phyloP scores from a whole-genome alignment of 495 filamentous ascomycete genomes.

The Xylona heveae region DNA sequence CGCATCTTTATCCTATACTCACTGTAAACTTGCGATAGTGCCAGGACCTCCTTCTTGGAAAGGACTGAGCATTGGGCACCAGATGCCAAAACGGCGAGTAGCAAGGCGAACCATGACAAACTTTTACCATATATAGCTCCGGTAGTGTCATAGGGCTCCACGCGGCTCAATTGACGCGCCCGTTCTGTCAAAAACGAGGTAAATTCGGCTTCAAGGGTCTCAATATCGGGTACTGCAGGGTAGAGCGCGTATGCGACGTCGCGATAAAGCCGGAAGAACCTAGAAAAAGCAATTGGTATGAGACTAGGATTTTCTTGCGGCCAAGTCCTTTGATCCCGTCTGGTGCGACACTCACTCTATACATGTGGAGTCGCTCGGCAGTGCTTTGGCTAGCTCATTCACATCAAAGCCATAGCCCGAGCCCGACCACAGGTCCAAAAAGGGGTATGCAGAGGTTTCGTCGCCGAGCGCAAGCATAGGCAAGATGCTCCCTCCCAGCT shows the following conservation, averaged over 20 bases:
- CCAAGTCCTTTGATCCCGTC: not conserved
- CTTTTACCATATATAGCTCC: conserved; percentile 34
- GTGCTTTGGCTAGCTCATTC: conserved; percentile 46
- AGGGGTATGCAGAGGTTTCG: conserved; percentile 61
- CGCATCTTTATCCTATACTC: conserved; percentile 7
- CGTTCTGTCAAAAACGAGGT: conserved; percentile 46
- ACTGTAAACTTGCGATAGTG: conserved; percentile 38
- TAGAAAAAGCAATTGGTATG: conserved; percentile 11
- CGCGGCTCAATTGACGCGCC: conserved; percentile 24
- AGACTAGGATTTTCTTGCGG: not conserved
- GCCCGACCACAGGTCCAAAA: conserved; percentile 39
- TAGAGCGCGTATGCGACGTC: conserved; percentile 62
- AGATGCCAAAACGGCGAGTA: conserved; percentile 62
- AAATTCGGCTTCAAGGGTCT: conserved; percentile 40
- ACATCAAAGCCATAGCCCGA: conserved; percentile 51
- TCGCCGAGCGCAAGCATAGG: conserved; percentile 69
- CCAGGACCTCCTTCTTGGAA: conserved; percentile 32
- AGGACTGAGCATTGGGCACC: conserved; percentile 63
- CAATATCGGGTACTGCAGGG: conserved; percentile 52
- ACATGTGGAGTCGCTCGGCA: conserved; percentile 43
- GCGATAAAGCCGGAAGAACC: conserved; percentile 51
- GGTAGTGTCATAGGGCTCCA: conserved; percentile 19
- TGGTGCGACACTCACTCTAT: conserved; percentile 24
- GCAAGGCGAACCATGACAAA: conserved; percentile 43
- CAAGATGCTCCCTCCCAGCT: conserved; percentile 56